Evolutionary conservation across 192 early-diverging fungal genomes (phyloP).

Genomic region (Backusella australiensis): DNA sequence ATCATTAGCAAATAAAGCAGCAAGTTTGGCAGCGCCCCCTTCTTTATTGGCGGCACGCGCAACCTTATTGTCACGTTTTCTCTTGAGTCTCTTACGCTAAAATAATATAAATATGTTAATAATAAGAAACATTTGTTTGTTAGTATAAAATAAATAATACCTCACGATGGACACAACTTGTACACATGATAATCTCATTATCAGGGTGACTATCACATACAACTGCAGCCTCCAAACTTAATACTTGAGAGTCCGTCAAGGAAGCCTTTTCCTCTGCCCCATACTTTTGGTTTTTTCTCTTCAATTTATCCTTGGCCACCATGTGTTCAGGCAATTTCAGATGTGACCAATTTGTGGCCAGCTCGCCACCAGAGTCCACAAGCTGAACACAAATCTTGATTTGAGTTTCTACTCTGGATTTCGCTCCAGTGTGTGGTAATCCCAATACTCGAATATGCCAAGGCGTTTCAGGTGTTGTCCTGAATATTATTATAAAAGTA

Average conservation of each 20-base stretch:
- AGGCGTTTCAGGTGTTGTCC: constrained; percentile 13
- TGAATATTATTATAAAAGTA: background rate
- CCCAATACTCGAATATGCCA: constrained; percentile 37
- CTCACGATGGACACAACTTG: constrained; percentile 72
- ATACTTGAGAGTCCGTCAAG: constrained; percentile 43
- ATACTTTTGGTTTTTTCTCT: constrained; percentile 46
- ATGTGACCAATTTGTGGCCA: constrained; percentile 68
- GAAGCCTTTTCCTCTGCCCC: constrained; percentile 34
- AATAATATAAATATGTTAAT: constrained; percentile 27
- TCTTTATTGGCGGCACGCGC: constrained; percentile 47
- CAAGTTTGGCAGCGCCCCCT: constrained; percentile 42
- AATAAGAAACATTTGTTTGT: constrained; percentile 7
- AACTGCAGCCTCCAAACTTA: constrained; percentile 67
- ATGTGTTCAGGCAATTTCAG: constrained; percentile 70
- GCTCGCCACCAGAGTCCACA: constrained; percentile 53
- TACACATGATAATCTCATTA: constrained; percentile 66
- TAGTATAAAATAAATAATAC: constrained; percentile 3
- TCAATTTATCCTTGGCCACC: constrained; percentile 65
- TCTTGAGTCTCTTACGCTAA: constrained; percentile 44
- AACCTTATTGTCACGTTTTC: constrained; percentile 54
- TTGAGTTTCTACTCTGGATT: constrained; percentile 83
- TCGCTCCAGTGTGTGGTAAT: constrained; percentile 43
- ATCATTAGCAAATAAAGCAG: constrained; percentile 55
- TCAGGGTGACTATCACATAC: constrained; percentile 75
- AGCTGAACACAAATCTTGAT: constrained; percentile 79